These are phyloP conservation scores for Globisporangium ultimum DNA, from an alignment of 352 stramenopile genomes.

Conservation along the genomic window DNA sequence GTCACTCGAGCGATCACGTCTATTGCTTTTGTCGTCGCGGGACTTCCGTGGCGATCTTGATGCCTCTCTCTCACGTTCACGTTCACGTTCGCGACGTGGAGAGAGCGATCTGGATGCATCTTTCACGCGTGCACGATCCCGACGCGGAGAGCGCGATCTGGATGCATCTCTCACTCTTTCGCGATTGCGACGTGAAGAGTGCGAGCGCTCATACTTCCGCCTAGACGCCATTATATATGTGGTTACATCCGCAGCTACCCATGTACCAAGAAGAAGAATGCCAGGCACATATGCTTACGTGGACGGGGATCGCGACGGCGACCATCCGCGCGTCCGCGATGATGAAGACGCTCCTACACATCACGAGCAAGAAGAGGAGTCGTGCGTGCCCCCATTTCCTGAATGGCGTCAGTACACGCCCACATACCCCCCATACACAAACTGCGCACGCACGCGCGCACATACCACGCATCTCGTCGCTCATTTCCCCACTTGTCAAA, in stretches of 20 bases:
- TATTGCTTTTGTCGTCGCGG: neutral
- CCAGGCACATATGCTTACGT: neutral
- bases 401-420: constrained; percentile 9
- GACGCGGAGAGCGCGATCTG: constrained; percentile 6
- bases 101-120: constrained; percentile 4
- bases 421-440: too few species aligned
- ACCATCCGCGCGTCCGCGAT: constrained; percentile 21
- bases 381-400: constrained; percentile 5
- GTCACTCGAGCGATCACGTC: neutral
- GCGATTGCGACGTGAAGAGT: neutral
- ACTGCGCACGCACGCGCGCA: neutral
- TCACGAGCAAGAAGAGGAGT: constrained; percentile 7
- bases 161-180: constrained; percentile 3
- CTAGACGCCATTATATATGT: neutral
- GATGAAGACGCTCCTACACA: constrained; percentile 25
- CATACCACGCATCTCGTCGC: constrained; percentile 7
- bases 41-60: constrained; percentile 1
- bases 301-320: constrained; percentile 18
- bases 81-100: neutral
- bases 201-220: constrained; percentile 15
- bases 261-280: neutral
- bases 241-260: neutral
- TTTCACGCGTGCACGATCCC: neutral
- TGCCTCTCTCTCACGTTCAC: neutral
- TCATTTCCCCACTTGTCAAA: neutral